phyloP scores from a whole-genome alignment of 2,329 filamentous ascomycete genomes.

The Escovopsis weberi region DNA sequence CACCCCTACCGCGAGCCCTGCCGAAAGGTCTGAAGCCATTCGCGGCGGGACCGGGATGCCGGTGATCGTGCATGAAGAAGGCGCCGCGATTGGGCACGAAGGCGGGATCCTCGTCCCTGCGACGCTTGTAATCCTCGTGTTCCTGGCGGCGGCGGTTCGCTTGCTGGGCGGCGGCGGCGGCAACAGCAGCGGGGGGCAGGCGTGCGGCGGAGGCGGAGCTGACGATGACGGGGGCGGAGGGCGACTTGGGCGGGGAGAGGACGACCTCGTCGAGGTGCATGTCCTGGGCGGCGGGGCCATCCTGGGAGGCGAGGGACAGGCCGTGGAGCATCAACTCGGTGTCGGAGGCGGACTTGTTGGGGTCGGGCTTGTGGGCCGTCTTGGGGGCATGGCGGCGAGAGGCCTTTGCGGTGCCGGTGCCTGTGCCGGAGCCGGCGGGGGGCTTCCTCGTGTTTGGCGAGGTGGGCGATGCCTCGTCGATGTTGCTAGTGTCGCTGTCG shows the following conservation, averaged over 20 bases:
- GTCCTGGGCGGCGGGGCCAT: slow-evolving; percentile 25
- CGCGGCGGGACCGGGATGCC: slow-evolving; percentile 59
- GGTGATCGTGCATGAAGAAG: slow-evolving; percentile 95
- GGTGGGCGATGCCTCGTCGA: slow-evolving; percentile 41
- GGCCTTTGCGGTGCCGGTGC: slow-evolving; percentile 15
- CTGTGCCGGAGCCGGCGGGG: slow-evolving; percentile 27
- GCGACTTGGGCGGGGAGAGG: slow-evolving; percentile 24
- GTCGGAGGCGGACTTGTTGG: slow-evolving; percentile 28
- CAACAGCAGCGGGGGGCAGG: slow-evolving; percentile 31
- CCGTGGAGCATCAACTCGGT: slow-evolving; percentile 46
- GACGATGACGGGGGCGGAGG: slow-evolving; percentile 36
- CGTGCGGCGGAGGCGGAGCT: slow-evolving; percentile 35
- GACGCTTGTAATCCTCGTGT: slow-evolving; percentile 81
- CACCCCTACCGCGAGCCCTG: slow-evolving; percentile 48
- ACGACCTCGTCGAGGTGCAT: slow-evolving; percentile 32
- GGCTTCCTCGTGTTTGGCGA: slow-evolving; percentile 26
- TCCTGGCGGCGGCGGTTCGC: slow-evolving; percentile 65
- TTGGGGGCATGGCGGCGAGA: slow-evolving; percentile 4
- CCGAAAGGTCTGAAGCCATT: slow-evolving; percentile 65
- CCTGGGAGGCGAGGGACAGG: slow-evolving; percentile 29
- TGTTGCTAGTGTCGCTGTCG: slow-evolving; percentile 50
- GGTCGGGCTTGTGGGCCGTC: slow-evolving; percentile 21
- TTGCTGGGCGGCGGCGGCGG: slow-evolving; percentile 13
- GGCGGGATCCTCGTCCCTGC: slow-evolving; percentile 74
- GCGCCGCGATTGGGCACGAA: slow-evolving; percentile 89